Conservation (phyloP, 768 basidiomycete species). For the Sistotremastrum suecicum region DNA sequence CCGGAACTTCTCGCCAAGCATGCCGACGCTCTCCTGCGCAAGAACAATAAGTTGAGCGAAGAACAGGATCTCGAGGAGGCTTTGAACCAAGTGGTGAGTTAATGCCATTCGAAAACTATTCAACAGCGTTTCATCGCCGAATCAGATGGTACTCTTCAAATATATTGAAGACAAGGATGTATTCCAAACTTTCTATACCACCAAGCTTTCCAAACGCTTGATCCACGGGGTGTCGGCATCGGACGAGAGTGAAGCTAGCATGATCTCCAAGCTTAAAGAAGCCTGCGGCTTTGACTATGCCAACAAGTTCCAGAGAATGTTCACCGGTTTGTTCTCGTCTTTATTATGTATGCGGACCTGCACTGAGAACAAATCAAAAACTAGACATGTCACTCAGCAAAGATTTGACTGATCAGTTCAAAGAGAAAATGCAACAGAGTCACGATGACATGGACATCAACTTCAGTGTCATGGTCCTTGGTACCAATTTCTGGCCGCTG, state of each 20-base stretch:
- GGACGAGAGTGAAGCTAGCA: slow-evolving; percentile 91
- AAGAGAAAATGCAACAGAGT: slow-evolving; percentile 78
- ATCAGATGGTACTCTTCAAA: slow-evolving; percentile 92
- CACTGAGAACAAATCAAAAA: neutral
- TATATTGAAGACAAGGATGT: slow-evolving; percentile 99
- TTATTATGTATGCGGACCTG: neutral
- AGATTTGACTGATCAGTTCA: slow-evolving; percentile 91
- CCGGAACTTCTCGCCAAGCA: slow-evolving; percentile 90
- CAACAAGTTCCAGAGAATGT: slow-evolving; percentile 92
- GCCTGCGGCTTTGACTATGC: slow-evolving; percentile 96
- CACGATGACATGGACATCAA: slow-evolving; percentile 80
- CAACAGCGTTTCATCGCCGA: neutral
- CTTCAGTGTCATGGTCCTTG: slow-evolving; percentile 87
- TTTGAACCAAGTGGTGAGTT: slow-evolving; percentile 73
- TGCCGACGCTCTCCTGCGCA: slow-evolving; percentile 75
- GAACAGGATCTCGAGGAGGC: slow-evolving; percentile 84
- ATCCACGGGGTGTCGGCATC: slow-evolving; percentile 86
- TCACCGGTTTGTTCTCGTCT: slow-evolving; percentile 50
- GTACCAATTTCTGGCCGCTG: slow-evolving; percentile 93
- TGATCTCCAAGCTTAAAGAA: slow-evolving; percentile 97
- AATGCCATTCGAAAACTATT: neutral
- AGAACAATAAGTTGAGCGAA: slow-evolving; percentile 92
- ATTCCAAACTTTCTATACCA: slow-evolving; percentile 96
- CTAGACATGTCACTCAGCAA: slow-evolving; percentile 90
- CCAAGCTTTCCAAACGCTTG: slow-evolving; percentile 83